phyloP scores from a whole-genome alignment of 2,329 filamentous ascomycete genomes.

The Xylariaceae sp. region DNA sequence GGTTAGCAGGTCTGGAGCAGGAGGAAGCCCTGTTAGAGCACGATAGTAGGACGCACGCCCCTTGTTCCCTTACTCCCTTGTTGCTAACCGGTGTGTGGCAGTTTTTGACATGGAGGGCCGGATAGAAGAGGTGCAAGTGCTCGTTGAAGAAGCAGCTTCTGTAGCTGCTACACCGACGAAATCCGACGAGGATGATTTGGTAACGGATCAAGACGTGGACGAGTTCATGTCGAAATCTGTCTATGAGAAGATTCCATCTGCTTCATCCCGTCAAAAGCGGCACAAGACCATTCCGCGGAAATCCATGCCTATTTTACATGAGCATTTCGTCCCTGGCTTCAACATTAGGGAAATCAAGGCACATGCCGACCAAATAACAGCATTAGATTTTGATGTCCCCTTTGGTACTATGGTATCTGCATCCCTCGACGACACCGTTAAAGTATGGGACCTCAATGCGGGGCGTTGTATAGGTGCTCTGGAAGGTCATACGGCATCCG shows the following conservation, averaged over 20 bases:
- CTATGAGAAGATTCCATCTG: slow-evolving; percentile 79
- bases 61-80: not conserved
- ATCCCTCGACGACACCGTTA: slow-evolving; percentile 85
- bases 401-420: slow-evolving; percentile 94
- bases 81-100: slow-evolving; percentile 37
- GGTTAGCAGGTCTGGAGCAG: slow-evolving; percentile 79
- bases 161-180: slow-evolving; percentile 49
- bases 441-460: slow-evolving; percentile 94
- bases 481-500: slow-evolving; percentile 92
- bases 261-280: slow-evolving; percentile 46
- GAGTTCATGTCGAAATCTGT: slow-evolving; percentile 97
- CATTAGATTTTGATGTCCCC: slow-evolving; percentile 93
- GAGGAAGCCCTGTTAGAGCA: slow-evolving; percentile 88
- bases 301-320: slow-evolving; percentile 92
- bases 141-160: slow-evolving; percentile 56
- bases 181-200: slow-evolving; percentile 49
- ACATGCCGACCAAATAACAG: slow-evolving; percentile 82
- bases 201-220: slow-evolving; percentile 48
- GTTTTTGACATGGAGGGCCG: slow-evolving; percentile 60
- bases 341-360: slow-evolving; percentile 84
- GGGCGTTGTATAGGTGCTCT: slow-evolving; percentile 87
- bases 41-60: slow-evolving; percentile 57
- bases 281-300: slow-evolving; percentile 62
- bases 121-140: slow-evolving; percentile 57
- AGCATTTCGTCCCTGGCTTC: slow-evolving; percentile 87